A percentile compares a stretch with the other conserved stretches of the same genome.
Conservation (phyloP, 495 filamentous ascomycete species). For the Aspergillus mulundensis region DNA sequence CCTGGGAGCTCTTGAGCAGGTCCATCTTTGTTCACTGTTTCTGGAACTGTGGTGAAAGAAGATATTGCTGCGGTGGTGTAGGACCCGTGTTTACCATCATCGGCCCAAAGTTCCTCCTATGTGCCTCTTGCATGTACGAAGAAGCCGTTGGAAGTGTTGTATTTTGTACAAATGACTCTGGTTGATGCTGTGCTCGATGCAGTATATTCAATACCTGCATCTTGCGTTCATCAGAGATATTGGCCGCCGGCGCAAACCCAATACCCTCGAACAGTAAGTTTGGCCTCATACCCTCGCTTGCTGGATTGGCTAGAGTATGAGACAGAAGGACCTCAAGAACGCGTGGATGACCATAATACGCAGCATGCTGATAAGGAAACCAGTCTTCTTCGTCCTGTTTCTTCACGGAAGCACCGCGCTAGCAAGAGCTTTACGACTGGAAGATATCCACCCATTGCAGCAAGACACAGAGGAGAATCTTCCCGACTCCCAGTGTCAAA, state of each 20-base stretch:
- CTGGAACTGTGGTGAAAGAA: too few species aligned
- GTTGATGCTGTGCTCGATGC: too few species aligned
- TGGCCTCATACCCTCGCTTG: background rate
- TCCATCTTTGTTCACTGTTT: background rate
- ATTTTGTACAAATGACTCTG: too few species aligned
- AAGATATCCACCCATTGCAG: slow-evolving; percentile 37
- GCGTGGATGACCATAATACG: slow-evolving; percentile 36
- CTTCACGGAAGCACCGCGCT: slow-evolving; percentile 32
- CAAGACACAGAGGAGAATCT: slow-evolving; percentile 42
- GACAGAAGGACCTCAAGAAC: slow-evolving; percentile 27
- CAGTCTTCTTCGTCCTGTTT: slow-evolving; percentile 40
- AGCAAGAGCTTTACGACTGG: slow-evolving; percentile 35
- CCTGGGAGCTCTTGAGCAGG: slow-evolving; percentile 25
- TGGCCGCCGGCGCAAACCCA: too few species aligned
- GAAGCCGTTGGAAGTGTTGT: too few species aligned
- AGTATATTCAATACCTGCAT: too few species aligned
- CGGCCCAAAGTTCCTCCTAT: too few species aligned
- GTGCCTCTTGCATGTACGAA: too few species aligned
- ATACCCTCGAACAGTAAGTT: too few species aligned
- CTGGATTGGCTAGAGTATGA: slow-evolving; percentile 9
- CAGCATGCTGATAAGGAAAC: slow-evolving; percentile 38
- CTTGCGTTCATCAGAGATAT: too few species aligned
- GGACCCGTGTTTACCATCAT: too few species aligned
- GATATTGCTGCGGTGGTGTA: too few species aligned
- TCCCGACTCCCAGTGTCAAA: slow-evolving; percentile 27